Conservation (phyloP, 768 basidiomycete species). For the Filobasidium floriforme region DNA sequence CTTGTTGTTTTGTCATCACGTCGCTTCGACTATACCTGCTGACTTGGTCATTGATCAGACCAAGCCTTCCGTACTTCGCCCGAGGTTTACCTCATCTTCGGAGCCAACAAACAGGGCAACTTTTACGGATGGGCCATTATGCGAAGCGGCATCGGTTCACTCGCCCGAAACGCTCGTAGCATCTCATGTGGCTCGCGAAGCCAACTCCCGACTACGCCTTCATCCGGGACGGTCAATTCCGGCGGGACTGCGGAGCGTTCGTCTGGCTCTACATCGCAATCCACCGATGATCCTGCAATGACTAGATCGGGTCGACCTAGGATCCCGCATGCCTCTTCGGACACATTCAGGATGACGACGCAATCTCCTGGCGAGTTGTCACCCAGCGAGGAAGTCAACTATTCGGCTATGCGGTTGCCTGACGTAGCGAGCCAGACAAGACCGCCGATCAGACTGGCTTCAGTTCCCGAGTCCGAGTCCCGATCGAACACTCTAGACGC, state of each 20-base stretch:
- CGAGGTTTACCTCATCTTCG: slow-evolving; percentile 79
- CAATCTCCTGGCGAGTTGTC: slow-evolving; percentile 6
- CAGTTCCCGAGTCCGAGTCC: background rate
- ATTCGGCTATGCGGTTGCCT: background rate
- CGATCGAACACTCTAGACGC: slow-evolving; percentile 7
- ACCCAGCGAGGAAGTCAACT: slow-evolving; percentile 11
- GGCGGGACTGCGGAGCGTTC: background rate
- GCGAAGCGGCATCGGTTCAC: slow-evolving; percentile 30
- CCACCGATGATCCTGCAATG: background rate
- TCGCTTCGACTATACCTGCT: background rate
- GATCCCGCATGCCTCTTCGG: background rate
- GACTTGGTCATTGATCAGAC: slow-evolving; percentile 47
- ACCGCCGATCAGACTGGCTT: background rate
- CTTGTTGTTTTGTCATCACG: background rate
- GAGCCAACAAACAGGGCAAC: slow-evolving; percentile 87
- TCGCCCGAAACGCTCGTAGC: background rate
- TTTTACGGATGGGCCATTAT: slow-evolving; percentile 89
- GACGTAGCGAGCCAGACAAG: background rate
- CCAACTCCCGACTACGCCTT: background rate
- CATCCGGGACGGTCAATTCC: background rate
- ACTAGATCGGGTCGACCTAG: background rate
- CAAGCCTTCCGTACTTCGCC: slow-evolving; percentile 85
- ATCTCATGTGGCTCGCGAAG: background rate
- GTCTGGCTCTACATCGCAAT: background rate
- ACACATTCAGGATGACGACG: background rate